Evolutionary conservation across 2,329 filamentous ascomycete genomes (phyloP), one percentile per base, ranked within the genome.

Genomic region (Fusarium nelsonii): DNA sequence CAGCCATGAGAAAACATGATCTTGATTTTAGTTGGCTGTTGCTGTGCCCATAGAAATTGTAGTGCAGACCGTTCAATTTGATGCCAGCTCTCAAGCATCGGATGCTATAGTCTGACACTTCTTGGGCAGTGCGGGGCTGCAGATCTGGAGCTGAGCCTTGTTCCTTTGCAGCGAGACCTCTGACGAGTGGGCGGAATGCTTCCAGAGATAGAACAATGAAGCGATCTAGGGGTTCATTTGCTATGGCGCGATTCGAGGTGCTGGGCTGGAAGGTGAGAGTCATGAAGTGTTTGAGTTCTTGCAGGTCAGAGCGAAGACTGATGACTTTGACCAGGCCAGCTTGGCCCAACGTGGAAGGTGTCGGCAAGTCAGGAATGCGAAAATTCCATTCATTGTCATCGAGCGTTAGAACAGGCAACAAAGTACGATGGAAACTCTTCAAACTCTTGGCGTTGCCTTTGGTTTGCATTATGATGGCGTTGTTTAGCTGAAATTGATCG

Each of bases 21-120:
- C 58, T 23, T 2, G 58, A 61, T 4, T 59, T 61, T 1, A 61
- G 37, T 6, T 61, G 58, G 0, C 54, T 44, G 3, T 61, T 61
- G 10, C 54, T 59, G 3, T 61, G 58, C 0, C 44, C 54, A 4
- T 59, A 61, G 18, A 61, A 59, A 8, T 61, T 51, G 4, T 59
- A 51, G 16, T 51, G 44, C 10, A 59, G 32, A 2, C 26, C 12
- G 7, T 61, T 59, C 0, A 59, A 11, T 2, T 2, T 8, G 0
- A 61, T 61, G 0, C 54, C 58, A n/a, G 43, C 54, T 3, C 54
- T 32, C 0, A 61, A 11, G 4, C 58, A 61, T 44, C 15, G 41
- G 44, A 61, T 59, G 14, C 37, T 61, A 16, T 59, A 59, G 23
- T 59, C 43, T 6, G 58, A 61, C 6, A 48, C 7, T 8, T 48